phyloP scores from a whole-genome alignment of 2,329 filamentous ascomycete species.

The Apiospora malaysiana region DNA sequence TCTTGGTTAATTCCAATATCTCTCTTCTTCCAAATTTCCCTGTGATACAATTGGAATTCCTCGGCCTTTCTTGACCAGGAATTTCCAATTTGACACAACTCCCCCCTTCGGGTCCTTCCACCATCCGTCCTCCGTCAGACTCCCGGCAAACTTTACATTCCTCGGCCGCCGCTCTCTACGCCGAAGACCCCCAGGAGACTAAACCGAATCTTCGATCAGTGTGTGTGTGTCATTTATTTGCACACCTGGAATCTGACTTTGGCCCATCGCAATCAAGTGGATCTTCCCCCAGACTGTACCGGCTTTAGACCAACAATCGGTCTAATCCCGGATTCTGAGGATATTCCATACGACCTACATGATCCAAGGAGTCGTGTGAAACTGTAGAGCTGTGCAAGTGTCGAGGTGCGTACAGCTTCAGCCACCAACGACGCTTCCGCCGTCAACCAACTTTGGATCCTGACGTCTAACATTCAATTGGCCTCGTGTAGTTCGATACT shows the following conservation, averaged over 20 bases:
- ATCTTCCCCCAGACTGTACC: slow-evolving; percentile 37
- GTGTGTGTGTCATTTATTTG: slow-evolving; percentile 37
- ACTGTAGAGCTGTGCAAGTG: slow-evolving; percentile 41
- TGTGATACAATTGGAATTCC: slow-evolving; percentile 39
- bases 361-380: slow-evolving; percentile 37
- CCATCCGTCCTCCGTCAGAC: slow-evolving; percentile 21
- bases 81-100: slow-evolving; percentile 36
- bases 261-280: slow-evolving; percentile 41
- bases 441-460: slow-evolving; percentile 27
- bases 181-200: slow-evolving; percentile 30
- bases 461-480: slow-evolving; percentile 36
- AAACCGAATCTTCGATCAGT: slow-evolving; percentile 33
- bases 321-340: slow-evolving; percentile 42
- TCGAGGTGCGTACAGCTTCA: slow-evolving; percentile 38
- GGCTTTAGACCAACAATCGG: slow-evolving; percentile 40
- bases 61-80: slow-evolving; percentile 36
- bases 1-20: slow-evolving; percentile 29
- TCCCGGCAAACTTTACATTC: slow-evolving; percentile 33
- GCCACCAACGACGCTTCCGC: background rate
- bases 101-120: slow-evolving; percentile 30
- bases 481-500: slow-evolving; percentile 48
- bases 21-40: slow-evolving; percentile 34
- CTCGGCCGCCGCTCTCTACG: slow-evolving; percentile 34
- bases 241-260: slow-evolving; percentile 41
- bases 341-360: slow-evolving; percentile 40